Base-by-base conservation (phyloP, 2,329 filamentous ascomycete genomes). In the Mycosphaerella arachidis region DNA sequence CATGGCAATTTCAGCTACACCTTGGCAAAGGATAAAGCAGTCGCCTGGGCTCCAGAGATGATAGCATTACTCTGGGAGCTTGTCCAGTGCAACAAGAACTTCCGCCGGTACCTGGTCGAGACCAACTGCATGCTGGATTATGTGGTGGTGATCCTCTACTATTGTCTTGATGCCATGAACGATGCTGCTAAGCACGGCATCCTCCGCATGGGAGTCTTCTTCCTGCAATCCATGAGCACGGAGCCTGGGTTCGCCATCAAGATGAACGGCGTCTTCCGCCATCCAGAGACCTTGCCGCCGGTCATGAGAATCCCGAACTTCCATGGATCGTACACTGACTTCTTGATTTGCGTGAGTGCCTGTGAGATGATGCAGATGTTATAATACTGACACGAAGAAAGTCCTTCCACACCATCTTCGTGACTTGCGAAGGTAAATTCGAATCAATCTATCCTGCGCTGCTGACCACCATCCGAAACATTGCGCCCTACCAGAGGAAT, bases 41-140 rank as follows among this genome's bases (percentile, higher is more conserved):
- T 91, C 55, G 91, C 90, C 71, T 96, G 93, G 82, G 91, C 92
- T 0, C 92, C 94, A 1, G 94, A 99, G 75, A 95, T 95, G 79
- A 87, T 97, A 57, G 94, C 97, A 84, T 82, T 99, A 1, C 97
- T 97, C 72, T 99, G 94, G 94, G 94, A 99, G 78, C 86, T 91
- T 40, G 86, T 94, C 4, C 94, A 99, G 75, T 97, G 93, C 82
- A 99, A 99, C 77, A 97, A 96, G 77, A 85, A 93, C 60, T 99
- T 99, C 77, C 84, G 94, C 33, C 91, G 92, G 1, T 99, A 97
- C 75, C 94, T 99, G 70, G 93, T 97, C 64, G 94, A 99, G 68
- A 97, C 94, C 0, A 91, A 94, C 71, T 83, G 93, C 56, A 91
- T 90, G 0, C 91, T 97, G 70, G 94, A 99, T 73, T 97, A 97